Base-by-base conservation (phyloP, 441 rosid species). In the Euphorbia schlechtendalii region DNA sequence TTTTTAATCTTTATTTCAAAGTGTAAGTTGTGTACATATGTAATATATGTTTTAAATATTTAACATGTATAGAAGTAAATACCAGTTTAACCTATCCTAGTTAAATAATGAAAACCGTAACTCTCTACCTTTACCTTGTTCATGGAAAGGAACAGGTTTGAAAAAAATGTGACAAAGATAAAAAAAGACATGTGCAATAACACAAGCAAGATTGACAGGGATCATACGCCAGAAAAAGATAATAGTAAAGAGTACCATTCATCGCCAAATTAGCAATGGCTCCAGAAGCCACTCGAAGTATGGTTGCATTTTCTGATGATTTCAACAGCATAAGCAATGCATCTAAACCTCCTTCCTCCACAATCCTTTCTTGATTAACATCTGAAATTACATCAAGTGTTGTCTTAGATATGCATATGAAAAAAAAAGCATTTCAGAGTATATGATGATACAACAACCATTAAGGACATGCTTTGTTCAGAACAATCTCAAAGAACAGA, bases 201-300 rank as follows among this genome's bases (percentile, higher is more conserved):
- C 60, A 38, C 22, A 64, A 40, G 22, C 55, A 70, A 55, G 38
- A 56, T 27, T 38, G 40, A 24, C 30, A 66, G 46, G 34, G 20
- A 18, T 40, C 49, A 52, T 9, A 55, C 1, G 52, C 40, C 32
- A 32, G 65, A 49, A 60, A 30, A 60, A 36, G 38, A 65, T 20
- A 41, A 56, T 15, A 63, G 51, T 58, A 18, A 52, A 34, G 49
- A 73, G 71, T 76, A 92, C 98, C 96, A 36, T 89, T 92, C 98
- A 92, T 89, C 61, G 98, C 96, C 74, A 92, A 81, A 80, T 92
- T 89, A 55, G 98, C 98, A 56, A 92, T 80, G 65, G 98, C 96
- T 49, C 98, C 96, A 41, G 96, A 86, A 71, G 96, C 96, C 77
- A 89, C 98, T 81, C 96, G 79, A 63, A 89, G 92, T 62, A 89